A percentile compares a stretch with the other conserved stretches of the same genome.
phyloP scores from a whole-genome alignment of 352 stramenopile species.

The Phytophthora citricola region DNA sequence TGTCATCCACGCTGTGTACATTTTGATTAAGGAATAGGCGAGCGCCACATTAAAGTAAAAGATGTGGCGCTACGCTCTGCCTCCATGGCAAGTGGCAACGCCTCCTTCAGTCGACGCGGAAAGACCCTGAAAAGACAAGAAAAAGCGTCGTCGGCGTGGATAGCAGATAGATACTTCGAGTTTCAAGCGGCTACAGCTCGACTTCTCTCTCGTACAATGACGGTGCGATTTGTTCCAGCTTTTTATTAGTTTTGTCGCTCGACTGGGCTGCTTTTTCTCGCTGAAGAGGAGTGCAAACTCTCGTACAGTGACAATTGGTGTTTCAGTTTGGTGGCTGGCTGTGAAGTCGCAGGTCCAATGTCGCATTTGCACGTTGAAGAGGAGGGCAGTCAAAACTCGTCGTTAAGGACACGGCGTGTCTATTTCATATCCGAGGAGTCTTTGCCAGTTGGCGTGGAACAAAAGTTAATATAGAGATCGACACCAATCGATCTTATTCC shows the following conservation, averaged over 20 bases:
- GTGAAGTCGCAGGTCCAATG: background rate
- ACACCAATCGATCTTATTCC: conserved; percentile 20
- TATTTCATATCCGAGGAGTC: conserved; percentile 11
- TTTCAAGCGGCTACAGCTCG: conserved; percentile 1
- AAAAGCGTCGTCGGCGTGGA: conserved; percentile 11
- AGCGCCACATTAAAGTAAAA: conserved; percentile 29
- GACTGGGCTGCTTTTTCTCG: conserved; percentile 6
- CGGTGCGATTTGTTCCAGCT: background rate
- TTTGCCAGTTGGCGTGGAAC: conserved; percentile 13
- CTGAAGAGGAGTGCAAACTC: conserved; percentile 45
- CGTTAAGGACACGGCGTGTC: background rate
- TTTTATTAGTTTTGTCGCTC: conserved; percentile 1
- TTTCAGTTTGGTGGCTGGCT: conserved; percentile 5
- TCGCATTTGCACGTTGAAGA: conserved; percentile 37
- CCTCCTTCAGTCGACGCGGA: conserved; percentile 2
- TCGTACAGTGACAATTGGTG: conserved; percentile 31
- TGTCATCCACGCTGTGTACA: conserved; percentile 80
- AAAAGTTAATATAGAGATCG: conserved; percentile 32
- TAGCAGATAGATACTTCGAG: conserved; percentile 7
- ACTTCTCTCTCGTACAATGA: conserved; percentile 33
- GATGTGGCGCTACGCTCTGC: conserved; percentile 30
- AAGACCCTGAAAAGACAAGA: conserved; percentile 5
- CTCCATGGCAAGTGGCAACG: conserved; percentile 2
- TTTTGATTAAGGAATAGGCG: conserved; percentile 71
- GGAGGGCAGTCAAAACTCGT: conserved; percentile 19